Evolutionary conservation across 371 early-diverging fungal genomes (phyloP).

Genomic region (Circinella minor): DNA sequence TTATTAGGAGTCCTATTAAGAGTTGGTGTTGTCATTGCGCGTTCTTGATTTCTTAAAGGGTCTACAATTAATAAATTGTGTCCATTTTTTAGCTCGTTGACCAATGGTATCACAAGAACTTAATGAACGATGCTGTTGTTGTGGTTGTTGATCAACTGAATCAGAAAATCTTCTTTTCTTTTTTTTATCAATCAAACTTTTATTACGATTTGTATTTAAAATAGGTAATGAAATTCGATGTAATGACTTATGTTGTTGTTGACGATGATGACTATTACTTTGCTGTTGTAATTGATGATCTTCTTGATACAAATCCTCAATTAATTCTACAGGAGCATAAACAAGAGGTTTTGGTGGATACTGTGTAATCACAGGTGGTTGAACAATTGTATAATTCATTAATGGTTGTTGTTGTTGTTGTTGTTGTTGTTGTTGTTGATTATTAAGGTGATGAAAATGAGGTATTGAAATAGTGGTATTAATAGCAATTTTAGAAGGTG

Average conservation of each 20-base stretch:
- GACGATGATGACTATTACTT: background rate
- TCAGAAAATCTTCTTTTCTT: constrained; percentile 14
- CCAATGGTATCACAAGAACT: background rate
- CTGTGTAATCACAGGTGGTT: constrained; percentile 39
- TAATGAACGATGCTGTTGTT: background rate
- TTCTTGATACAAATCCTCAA: background rate
- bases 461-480: constrained; percentile 48
- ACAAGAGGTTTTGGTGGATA: constrained; percentile 50
- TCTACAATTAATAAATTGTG: constrained; percentile 6
- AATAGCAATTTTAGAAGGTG: constrained; percentile 41
- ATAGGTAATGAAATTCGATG: constrained; percentile 26
- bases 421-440: background rate
- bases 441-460: constrained; percentile 8
- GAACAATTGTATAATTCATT: constrained; percentile 15
- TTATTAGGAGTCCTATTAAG: too few relatives aligned
- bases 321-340: constrained; percentile 48
- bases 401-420: constrained; percentile 1
- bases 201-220: constrained; percentile 1
- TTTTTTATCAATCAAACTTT: constrained; percentile 4
- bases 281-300: background rate
- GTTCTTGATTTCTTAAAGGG: constrained; percentile 14
- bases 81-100: background rate
- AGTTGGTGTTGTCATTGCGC: background rate
- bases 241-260: constrained; percentile 5
- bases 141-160: background rate